Evolutionary conservation across 2,329 filamentous ascomycete species (phyloP).

Genomic region (Colletotrichum karsti): DNA sequence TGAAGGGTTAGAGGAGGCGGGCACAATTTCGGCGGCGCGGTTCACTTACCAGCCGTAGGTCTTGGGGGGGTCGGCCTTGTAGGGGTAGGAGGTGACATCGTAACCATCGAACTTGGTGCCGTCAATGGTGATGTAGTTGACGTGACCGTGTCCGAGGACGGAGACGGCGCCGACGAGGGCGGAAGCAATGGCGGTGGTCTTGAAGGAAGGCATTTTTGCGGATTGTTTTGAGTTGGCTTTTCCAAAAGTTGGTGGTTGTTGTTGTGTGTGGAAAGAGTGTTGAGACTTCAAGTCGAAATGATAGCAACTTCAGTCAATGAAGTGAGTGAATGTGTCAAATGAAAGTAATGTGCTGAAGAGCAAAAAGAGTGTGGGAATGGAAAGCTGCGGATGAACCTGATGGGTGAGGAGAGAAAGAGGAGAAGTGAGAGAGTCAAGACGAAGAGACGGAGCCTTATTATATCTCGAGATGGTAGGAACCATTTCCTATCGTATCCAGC

Average conservation of each 20-base stretch:
- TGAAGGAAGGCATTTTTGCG: constrained; percentile 34
- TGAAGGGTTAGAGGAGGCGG: background rate
- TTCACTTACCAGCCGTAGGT: constrained; percentile 31
- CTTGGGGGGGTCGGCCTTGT: constrained; percentile 35
- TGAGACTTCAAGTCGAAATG: constrained; percentile 26
- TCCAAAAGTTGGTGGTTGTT: constrained; percentile 15
- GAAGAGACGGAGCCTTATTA: constrained; percentile 26
- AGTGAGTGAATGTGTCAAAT: constrained; percentile 21
- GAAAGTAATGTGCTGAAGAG: constrained; percentile 28
- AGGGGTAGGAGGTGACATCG: constrained; percentile 36
- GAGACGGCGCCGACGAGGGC: constrained; percentile 33
- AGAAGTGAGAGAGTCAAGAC: no score
- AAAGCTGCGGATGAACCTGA: constrained; percentile 24
- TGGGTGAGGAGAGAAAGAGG: constrained; percentile 4
- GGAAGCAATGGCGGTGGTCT: constrained; percentile 31
- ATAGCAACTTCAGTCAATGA: constrained; percentile 30
- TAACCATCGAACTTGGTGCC: constrained; percentile 39
- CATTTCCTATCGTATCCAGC: background rate
- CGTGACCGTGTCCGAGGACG: constrained; percentile 41
- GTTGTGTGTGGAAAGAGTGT: background rate
- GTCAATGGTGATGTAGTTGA: constrained; percentile 37
- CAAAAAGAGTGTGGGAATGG: constrained; percentile 28
- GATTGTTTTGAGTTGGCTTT: background rate
- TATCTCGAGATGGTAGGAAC: constrained; percentile 22
- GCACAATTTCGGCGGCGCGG: no score